Evolutionary conservation across 2,329 filamentous ascomycete species (phyloP).

Genomic region (Neonectria neomacrospora): DNA sequence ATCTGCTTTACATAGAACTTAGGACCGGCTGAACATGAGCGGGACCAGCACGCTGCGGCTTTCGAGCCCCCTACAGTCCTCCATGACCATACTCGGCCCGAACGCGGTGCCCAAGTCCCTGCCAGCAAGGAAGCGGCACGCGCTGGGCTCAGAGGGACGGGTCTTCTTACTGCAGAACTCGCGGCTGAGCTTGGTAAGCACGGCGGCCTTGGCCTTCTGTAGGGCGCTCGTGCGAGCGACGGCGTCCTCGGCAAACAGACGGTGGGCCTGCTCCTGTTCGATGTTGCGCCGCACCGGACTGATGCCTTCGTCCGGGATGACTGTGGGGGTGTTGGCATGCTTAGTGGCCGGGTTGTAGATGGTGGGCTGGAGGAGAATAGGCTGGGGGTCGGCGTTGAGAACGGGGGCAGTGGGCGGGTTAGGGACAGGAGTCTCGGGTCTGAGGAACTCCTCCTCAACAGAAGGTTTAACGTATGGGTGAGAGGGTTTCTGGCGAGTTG

Average conservation of each 20-base stretch:
- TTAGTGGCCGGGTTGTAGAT: conserved; percentile 61
- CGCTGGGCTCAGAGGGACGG: conserved; percentile 48
- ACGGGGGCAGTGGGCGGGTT: conserved; percentile 59
- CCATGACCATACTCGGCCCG: conserved; percentile 50
- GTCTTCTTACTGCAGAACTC: conserved; percentile 57
- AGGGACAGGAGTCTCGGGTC: conserved; percentile 46
- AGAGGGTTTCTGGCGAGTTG: conserved; percentile 42
- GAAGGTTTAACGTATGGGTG: conserved; percentile 40
- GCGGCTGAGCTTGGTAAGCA: conserved; percentile 67
- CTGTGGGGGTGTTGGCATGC: conserved; percentile 25
- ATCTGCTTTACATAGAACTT: conserved; percentile 23
- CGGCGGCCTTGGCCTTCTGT: conserved; percentile 68
- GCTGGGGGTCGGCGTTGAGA: conserved; percentile 59
- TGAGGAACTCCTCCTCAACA: conserved; percentile 40
- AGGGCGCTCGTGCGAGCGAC: conserved; percentile 65
- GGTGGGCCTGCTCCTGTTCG: conserved; percentile 65
- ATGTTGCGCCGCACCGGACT: conserved; percentile 68
- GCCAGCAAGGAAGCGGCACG: conserved; percentile 48
- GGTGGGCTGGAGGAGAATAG: conserved; percentile 66
- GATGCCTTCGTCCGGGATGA: conserved; percentile 57
- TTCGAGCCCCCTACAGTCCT: conserved; percentile 61
- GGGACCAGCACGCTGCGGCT: conserved; percentile 67
- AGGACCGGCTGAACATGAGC: conserved; percentile 66
- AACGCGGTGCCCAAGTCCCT: conserved; percentile 47
- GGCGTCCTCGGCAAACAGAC: conserved; percentile 67